Evolutionary conservation across 2,329 filamentous ascomycete species (phyloP).

Genomic region (Lachnellula subtilissima): DNA sequence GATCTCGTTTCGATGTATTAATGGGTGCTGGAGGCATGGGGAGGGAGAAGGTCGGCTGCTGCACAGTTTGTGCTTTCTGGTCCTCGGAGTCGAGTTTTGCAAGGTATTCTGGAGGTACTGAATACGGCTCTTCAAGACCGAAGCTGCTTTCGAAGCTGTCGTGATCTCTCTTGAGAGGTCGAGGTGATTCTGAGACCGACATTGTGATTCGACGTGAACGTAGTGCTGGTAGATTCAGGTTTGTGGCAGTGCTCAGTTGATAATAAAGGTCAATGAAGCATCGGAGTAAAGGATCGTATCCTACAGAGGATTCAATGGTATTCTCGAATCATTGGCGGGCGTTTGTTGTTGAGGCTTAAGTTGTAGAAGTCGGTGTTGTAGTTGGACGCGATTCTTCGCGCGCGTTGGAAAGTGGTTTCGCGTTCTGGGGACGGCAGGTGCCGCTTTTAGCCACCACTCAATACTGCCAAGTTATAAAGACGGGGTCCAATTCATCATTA

Average conservation of each 20-base stretch:
- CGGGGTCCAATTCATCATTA: too few relatives aligned
- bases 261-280: neutral
- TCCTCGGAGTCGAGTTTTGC: neutral
- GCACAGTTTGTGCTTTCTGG: neutral
- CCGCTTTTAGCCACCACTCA: neutral
- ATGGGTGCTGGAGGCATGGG: conserved; percentile 10
- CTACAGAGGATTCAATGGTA: neutral
- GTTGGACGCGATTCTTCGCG: conserved; percentile 9
- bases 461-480: too few relatives aligned
- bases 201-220: neutral
- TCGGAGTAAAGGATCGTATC: neutral
- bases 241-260: neutral
- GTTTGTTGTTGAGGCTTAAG: conserved; percentile 5
- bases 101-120: conserved; percentile 9
- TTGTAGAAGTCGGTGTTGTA: neutral
- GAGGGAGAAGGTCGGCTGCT: neutral
- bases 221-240: too few relatives aligned
- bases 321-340: neutral
- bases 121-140: conserved; percentile 13
- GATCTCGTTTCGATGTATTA: conserved; percentile 2
- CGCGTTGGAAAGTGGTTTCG: conserved; percentile 14
- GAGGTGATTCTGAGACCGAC: conserved; percentile 1
- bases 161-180: conserved; percentile 10
- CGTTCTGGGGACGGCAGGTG: conserved; percentile 1
- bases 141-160: conserved; percentile 15